Evolutionary conservation across 1,284 basidiomycete species (phyloP).

Genomic region (Cutaneotrichosporon spelunceum): DNA sequence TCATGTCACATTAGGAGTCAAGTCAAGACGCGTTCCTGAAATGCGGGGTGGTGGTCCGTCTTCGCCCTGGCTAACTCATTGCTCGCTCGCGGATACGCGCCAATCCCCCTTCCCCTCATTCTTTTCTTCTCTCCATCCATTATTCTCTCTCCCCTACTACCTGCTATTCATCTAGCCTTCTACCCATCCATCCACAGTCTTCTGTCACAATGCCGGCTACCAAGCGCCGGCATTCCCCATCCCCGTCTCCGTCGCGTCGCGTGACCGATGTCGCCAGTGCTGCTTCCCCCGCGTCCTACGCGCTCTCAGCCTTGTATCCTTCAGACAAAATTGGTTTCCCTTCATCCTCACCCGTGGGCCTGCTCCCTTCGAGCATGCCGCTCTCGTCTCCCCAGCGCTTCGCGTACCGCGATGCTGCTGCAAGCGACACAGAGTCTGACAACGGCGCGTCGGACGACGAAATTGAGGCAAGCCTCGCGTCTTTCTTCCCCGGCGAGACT

Average conservation of each 20-base stretch:
- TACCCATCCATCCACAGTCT: neutral
- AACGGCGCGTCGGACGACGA: constrained; percentile 5
- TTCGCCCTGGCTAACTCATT: too few relatives aligned
- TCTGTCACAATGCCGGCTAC: neutral
- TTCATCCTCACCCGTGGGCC: neutral
- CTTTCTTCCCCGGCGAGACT: neutral
- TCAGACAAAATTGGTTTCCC: neutral
- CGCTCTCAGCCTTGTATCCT: neutral
- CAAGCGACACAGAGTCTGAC: constrained; percentile 1
- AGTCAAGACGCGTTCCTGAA: too few relatives aligned
- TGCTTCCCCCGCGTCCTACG: neutral
- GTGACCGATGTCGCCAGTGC: neutral
- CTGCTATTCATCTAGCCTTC: neutral
- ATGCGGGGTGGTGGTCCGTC: too few relatives aligned
- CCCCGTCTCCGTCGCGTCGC: neutral
- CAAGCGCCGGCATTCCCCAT: neutral
- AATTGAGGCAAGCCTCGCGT: constrained; percentile 11
- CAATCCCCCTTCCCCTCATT: neutral
- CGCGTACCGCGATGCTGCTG: neutral
- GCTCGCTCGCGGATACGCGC: too few relatives aligned
- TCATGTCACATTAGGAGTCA: too few relatives aligned
- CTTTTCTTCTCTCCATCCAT: neutral
- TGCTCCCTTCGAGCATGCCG: neutral
- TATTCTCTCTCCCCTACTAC: neutral
- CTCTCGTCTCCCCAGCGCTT: neutral